These are phyloP conservation scores for Monosporascus ibericus DNA, from an alignment of 2,329 filamentous ascomycete genomes.

Conservation along the genomic window DNA sequence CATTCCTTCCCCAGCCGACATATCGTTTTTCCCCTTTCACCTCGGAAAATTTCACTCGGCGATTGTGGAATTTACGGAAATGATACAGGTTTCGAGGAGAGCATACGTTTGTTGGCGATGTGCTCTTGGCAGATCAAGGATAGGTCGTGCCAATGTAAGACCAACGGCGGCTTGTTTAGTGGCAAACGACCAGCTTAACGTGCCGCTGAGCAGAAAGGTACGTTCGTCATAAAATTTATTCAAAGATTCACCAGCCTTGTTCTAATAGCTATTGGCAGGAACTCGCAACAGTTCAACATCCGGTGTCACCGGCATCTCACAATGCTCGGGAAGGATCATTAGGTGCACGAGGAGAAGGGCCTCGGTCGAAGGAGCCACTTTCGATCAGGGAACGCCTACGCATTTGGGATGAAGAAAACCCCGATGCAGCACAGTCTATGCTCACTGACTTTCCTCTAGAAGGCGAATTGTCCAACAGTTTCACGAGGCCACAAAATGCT, in stretches of 20 bases:
- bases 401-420: slow-evolving; percentile 35
- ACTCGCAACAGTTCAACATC: slow-evolving; percentile 22
- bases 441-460: slow-evolving; percentile 21
- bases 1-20: background rate
- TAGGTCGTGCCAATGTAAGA: slow-evolving; percentile 4
- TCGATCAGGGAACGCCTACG: slow-evolving; percentile 36
- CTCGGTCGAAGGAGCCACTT: background rate
- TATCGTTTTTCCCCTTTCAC: background rate
- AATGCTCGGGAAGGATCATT: slow-evolving; percentile 1
- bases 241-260: background rate
- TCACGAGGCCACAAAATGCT: slow-evolving; percentile 30
- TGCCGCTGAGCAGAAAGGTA: slow-evolving; percentile 17
- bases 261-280: slow-evolving; percentile 11
- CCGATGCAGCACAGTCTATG: slow-evolving; percentile 14
- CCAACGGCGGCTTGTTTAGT: slow-evolving; percentile 5
- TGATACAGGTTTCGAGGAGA: slow-evolving; percentile 22
- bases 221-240: slow-evolving; percentile 1
- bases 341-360: slow-evolving; percentile 1
- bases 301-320: background rate
- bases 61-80: slow-evolving; percentile 5
- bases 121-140: slow-evolving; percentile 10
- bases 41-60: background rate
- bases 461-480: slow-evolving; percentile 26
- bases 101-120: slow-evolving; percentile 28
- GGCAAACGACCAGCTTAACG: slow-evolving; percentile 4